phyloP scores from a whole-genome alignment of 75 land plant genomes.

The Azolla pinnata region DNA sequence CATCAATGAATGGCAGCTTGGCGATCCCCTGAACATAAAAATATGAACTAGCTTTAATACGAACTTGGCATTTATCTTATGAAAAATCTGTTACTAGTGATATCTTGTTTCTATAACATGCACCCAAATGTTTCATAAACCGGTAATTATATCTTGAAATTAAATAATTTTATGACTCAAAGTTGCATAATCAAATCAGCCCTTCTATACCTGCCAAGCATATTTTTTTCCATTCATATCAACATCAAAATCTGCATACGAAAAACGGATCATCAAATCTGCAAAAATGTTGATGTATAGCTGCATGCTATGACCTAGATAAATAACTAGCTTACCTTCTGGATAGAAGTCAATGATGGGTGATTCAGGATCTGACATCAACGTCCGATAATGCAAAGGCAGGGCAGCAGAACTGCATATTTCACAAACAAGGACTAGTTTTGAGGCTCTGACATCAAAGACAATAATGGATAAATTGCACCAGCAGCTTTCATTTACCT shows the following conservation, averaged over 20 bases:
- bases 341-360: conserved; percentile 80
- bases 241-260: conserved; percentile 35
- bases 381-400: conserved; percentile 56
- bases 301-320: neutral
- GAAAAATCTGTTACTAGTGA: no score
- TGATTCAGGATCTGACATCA: conserved; percentile 78
- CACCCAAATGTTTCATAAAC: no score
- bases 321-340: conserved; percentile 30
- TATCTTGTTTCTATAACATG: no score
- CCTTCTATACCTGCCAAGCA: conserved; percentile 45
- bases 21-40: conserved; percentile 42
- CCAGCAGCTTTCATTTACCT: conserved; percentile 33
- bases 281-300: neutral
- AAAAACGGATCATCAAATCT: neutral
- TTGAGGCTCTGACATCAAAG: conserved; percentile 1
- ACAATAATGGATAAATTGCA: neutral
- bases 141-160: no score
- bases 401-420: conserved; percentile 56
- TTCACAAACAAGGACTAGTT: neutral
- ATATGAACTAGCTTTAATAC: neutral
- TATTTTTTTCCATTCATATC: conserved; percentile 42
- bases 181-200: no score
- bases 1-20: conserved; percentile 46
- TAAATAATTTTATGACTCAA: no score
- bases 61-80: no score